Conservation (phyloP, 805 yeast species). For the Myxozyma monticola region DNA sequence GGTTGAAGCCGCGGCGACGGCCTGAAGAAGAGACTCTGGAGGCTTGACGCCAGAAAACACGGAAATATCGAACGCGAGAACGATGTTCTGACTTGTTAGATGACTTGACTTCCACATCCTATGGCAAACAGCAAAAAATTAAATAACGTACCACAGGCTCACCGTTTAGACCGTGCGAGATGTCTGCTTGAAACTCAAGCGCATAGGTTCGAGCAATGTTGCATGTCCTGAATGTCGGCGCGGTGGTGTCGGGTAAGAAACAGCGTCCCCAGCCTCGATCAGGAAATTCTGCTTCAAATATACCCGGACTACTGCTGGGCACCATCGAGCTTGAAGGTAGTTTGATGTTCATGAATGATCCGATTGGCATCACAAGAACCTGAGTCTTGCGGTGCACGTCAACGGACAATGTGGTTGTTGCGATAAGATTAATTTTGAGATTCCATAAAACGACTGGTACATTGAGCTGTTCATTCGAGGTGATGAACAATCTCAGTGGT, state of each 20-base stretch:
- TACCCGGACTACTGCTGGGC: constrained; percentile 2
- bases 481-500: constrained; percentile 29
- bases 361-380: constrained; percentile 30
- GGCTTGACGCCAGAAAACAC: constrained; percentile 28
- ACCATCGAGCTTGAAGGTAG: neutral
- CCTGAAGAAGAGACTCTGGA: constrained; percentile 18
- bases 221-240: constrained; percentile 60
- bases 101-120: too few relatives aligned
- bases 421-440: constrained; percentile 40
- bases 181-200: constrained; percentile 41
- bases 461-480: too few relatives aligned
- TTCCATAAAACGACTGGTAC: constrained; percentile 45
- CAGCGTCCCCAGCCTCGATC: neutral
- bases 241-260: constrained; percentile 45
- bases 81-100: constrained; percentile 4
- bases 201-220: constrained; percentile 52
- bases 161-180: constrained; percentile 42
- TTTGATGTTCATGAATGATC: constrained; percentile 31
- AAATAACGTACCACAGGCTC: constrained; percentile 32
- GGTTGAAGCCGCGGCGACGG: neutral
- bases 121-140: too few relatives aligned
- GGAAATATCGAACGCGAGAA: constrained; percentile 14
- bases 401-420: constrained; percentile 37
- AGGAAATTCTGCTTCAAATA: constrained; percentile 23
- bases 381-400: constrained; percentile 30